Evolutionary conservation across 129 eudicot species (phyloP).

Genomic region (Artemisia argyi): DNA sequence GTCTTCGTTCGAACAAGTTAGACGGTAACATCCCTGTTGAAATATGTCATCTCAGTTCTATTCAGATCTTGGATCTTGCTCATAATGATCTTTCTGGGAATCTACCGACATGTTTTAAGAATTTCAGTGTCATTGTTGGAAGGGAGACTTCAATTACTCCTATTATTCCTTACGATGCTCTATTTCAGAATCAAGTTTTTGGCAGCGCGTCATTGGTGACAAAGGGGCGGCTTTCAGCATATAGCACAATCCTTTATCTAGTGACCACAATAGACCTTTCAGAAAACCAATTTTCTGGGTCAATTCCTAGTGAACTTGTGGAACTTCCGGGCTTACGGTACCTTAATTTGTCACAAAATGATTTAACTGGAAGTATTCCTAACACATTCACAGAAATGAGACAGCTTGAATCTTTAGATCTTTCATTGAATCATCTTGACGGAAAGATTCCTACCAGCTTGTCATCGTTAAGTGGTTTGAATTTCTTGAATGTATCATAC

Average conservation of each 20-base stretch:
- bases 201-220: conserved; percentile 21
- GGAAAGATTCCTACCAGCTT: conserved; percentile 28
- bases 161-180: background rate
- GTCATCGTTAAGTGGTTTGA: conserved; percentile 15
- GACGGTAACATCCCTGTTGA: conserved; percentile 32
- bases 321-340: conserved; percentile 24
- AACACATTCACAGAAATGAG: conserved; percentile 23
- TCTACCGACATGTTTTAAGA: conserved; percentile 37
- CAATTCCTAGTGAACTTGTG: conserved; percentile 29
- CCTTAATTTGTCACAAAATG: conserved; percentile 36
- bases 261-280: conserved; percentile 36
- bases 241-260: conserved; percentile 14
- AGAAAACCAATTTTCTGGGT: conserved; percentile 29
- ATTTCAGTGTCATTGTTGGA: conserved; percentile 24
- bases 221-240: conserved; percentile 25
- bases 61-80: conserved; percentile 34
- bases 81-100: conserved; percentile 38
- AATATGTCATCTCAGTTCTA: conserved; percentile 31
- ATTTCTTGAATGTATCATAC: conserved; percentile 17
- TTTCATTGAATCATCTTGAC: conserved; percentile 29
- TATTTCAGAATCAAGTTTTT: background rate
- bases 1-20: conserved; percentile 33
- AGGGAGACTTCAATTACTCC: background rate
- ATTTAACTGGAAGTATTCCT: conserved; percentile 40
- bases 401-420: conserved; percentile 40